A percentile compares a stretch with the other conserved stretches of the same genome.
phyloP scores from a whole-genome alignment of 2,329 filamentous ascomycete species.

The Aquanectria penicillioides region DNA sequence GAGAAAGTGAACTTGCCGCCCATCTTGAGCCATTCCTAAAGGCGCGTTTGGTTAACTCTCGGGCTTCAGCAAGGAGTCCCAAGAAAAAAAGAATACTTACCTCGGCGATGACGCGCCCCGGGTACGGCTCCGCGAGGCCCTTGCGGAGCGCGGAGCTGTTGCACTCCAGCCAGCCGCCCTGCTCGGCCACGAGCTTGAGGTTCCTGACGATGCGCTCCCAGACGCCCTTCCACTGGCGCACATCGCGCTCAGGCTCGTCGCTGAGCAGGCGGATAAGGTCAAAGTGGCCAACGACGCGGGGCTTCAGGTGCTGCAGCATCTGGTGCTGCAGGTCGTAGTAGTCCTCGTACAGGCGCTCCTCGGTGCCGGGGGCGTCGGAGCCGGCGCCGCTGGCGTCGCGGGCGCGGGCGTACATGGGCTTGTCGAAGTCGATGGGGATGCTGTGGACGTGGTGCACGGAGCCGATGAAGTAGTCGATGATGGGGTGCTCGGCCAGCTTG shows the following conservation, averaged over 20 bases:
- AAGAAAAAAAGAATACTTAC: conserved; percentile 54
- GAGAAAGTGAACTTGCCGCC: conserved; percentile 89
- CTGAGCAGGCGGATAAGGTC: conserved; percentile 89
- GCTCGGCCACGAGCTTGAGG: conserved; percentile 73
- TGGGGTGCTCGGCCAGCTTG: conserved; percentile 67
- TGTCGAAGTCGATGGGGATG: conserved; percentile 90
- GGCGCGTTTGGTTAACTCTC: too few species aligned
- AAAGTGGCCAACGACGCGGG: conserved; percentile 90
- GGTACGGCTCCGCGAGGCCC: conserved; percentile 91
- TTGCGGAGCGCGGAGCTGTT: conserved; percentile 91
- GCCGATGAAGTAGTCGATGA: conserved; percentile 90
- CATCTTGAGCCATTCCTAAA: conserved; percentile 74
- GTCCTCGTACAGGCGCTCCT: conserved; percentile 78
- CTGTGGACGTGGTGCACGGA: conserved; percentile 90
- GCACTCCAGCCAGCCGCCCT: conserved; percentile 87
- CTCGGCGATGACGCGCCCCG: conserved; percentile 79
- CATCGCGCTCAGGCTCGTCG: conserved; percentile 70
- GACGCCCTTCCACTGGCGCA: conserved; percentile 68
- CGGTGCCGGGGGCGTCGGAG: conserved; percentile 70
- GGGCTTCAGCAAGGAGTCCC: too few species aligned
- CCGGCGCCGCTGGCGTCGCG: conserved; percentile 49
- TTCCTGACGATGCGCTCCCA: conserved; percentile 83
- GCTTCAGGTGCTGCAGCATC: conserved; percentile 79
- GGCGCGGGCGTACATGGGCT: conserved; percentile 67
- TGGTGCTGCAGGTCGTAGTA: conserved; percentile 90